A percentile compares a stretch with the other conserved stretches of the same genome.
These are phyloP conservation scores for Diaporthe humulicola DNA, from an alignment of 2,329 filamentous ascomycete genomes.

Conservation along the genomic window DNA sequence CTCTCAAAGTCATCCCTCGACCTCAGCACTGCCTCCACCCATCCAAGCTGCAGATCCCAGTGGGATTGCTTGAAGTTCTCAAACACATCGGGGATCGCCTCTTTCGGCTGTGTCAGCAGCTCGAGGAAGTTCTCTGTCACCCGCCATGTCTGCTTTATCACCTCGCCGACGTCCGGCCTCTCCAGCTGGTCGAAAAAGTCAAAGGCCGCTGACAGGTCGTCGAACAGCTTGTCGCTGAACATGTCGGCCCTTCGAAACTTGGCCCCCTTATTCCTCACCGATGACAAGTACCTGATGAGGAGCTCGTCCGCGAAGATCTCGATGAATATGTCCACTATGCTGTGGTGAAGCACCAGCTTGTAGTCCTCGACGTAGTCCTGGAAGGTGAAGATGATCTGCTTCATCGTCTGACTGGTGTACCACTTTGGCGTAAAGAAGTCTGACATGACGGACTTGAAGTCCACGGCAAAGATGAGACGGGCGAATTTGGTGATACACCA, in stretches of 20 bases:
- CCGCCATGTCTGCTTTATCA: constrained; percentile 92
- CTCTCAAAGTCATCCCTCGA: constrained; percentile 94
- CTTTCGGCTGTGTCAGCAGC: constrained; percentile 82
- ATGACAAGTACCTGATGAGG: constrained; percentile 84
- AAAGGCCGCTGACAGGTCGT: constrained; percentile 91
- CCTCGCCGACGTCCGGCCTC: constrained; percentile 75
- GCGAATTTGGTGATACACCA: constrained; percentile 93
- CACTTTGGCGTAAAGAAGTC: constrained; percentile 93
- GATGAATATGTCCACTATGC: constrained; percentile 89
- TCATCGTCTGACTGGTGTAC: constrained; percentile 90
- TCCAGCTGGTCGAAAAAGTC: constrained; percentile 84
- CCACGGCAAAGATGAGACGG: constrained; percentile 87
- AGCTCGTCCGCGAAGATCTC: constrained; percentile 95
- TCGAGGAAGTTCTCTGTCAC: constrained; percentile 87
- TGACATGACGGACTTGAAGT: constrained; percentile 85
- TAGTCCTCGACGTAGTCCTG: constrained; percentile 96
- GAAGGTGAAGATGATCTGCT: constrained; percentile 93
- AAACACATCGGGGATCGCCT: constrained; percentile 81
- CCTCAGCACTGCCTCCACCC: constrained; percentile 93
- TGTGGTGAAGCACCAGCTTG: constrained; percentile 84
- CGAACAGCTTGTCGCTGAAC: constrained; percentile 92
- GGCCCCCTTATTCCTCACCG: constrained; percentile 89
- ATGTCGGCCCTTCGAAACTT: constrained; percentile 90
- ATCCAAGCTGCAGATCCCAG: constrained; percentile 94
- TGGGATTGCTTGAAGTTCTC: constrained; percentile 86